Evolutionary conservation across 2,329 filamentous ascomycete species (phyloP).

Genomic region (Aspergillus clavatus): DNA sequence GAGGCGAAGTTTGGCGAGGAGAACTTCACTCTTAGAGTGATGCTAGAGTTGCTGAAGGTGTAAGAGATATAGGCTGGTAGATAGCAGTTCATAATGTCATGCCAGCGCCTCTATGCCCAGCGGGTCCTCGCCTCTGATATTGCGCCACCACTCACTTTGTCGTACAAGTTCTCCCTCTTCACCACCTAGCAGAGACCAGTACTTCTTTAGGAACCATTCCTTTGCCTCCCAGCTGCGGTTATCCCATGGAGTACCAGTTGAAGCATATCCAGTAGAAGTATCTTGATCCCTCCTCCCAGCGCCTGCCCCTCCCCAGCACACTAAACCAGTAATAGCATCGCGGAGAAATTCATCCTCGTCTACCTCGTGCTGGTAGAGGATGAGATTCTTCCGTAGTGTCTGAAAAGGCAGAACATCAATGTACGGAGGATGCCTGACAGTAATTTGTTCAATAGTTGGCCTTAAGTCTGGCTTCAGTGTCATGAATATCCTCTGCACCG

Average conservation of each 20-base stretch:
- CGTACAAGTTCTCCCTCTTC: constrained; percentile 34
- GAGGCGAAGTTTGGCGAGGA: neutral
- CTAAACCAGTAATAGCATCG: constrained; percentile 14
- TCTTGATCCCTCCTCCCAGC: constrained; percentile 13
- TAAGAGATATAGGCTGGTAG: neutral
- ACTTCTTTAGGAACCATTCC: constrained; percentile 44
- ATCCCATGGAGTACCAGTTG: constrained; percentile 43
- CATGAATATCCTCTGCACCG: constrained; percentile 12
- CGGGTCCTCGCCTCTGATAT: constrained; percentile 15
- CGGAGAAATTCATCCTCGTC: constrained; percentile 18
- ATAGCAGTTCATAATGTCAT: constrained; percentile 1
- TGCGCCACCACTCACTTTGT: constrained; percentile 21
- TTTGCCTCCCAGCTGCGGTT: constrained; percentile 44
- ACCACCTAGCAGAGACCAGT: constrained; percentile 32
- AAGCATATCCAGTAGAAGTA: constrained; percentile 9
- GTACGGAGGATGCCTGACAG: constrained; percentile 15
- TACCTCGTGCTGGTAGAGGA: constrained; percentile 8
- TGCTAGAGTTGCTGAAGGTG: neutral
- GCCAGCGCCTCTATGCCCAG: constrained; percentile 11
- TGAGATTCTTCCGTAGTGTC: constrained; percentile 15
- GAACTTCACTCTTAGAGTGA: neutral
- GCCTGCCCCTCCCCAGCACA: constrained; percentile 17
- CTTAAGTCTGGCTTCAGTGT: constrained; percentile 18
- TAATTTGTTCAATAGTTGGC: constrained; percentile 17
- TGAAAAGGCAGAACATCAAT: constrained; percentile 19